These are phyloP conservation scores for Aspergillus bertholletiae DNA, from an alignment of 495 filamentous ascomycete species.

Conservation along the genomic window DNA sequence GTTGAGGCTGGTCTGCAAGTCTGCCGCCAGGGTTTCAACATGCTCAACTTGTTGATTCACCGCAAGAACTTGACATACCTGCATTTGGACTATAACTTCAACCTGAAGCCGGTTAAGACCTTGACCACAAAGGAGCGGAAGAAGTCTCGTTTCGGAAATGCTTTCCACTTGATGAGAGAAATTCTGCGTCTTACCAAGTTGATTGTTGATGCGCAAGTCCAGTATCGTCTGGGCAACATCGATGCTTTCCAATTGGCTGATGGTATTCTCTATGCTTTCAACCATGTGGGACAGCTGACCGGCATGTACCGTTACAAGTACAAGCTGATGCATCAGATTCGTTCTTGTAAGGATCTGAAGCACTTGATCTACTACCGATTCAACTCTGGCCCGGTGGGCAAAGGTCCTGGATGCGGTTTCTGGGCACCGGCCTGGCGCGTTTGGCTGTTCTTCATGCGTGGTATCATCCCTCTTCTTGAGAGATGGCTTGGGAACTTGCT, in stretches of 20 bases:
- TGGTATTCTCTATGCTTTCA: constrained; percentile 98
- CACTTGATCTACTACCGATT: constrained; percentile 99
- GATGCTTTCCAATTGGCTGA: constrained; percentile 99
- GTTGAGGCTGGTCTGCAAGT: constrained; percentile 98
- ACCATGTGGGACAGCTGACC: constrained; percentile 97
- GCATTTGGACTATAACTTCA: constrained; percentile 99
- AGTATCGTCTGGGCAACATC: constrained; percentile 97
- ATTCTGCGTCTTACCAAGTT: constrained; percentile 97
- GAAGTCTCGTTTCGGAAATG: constrained; percentile 99
- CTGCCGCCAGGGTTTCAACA: constrained; percentile 98
- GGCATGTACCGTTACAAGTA: constrained; percentile 99
- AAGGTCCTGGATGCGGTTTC: constrained; percentile 97
- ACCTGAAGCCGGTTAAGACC: constrained; percentile 98
- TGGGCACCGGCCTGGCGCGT: constrained; percentile 99
- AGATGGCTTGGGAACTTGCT: constrained; percentile 97
- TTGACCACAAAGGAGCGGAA: constrained; percentile 98
- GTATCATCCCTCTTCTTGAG: constrained; percentile 94
- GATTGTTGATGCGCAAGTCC: constrained; percentile 97
- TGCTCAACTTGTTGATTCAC: constrained; percentile 97
- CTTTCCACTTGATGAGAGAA: constrained; percentile 98
- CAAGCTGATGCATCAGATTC: constrained; percentile 99
- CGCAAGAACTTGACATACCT: constrained; percentile 98
- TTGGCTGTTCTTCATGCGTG: constrained; percentile 99
- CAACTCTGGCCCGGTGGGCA: constrained; percentile 96
- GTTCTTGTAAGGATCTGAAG: constrained; percentile 98